Evolutionary conservation across 2,329 filamentous ascomycete genomes (phyloP), one percentile per base, ranked within the genome.

Genomic region (Mycosphaerella sp.): DNA sequence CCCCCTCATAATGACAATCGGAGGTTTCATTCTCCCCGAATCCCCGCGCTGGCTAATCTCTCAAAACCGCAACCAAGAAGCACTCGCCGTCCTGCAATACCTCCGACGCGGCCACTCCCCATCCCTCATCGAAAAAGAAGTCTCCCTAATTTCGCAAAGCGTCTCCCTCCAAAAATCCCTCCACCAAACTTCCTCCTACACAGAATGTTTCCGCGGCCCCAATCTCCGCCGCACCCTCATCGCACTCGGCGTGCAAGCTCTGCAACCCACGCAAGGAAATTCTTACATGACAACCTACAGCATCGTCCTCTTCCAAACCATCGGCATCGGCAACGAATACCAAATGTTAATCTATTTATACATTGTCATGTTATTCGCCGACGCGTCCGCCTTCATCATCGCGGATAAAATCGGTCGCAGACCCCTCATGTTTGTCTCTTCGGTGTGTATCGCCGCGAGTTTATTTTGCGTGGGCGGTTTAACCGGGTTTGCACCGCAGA

Each of bases 21-120:
- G 53, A 34, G 53, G 53, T 12, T 55, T 55, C 32, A 44, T 55
- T 6, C 36, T 55, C 17, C 53, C 53, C 1, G 53, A 55, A 29
- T 47, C 41, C 14, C 53, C 53, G 21, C 34, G 53, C 21, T 54
- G 52, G 52, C 40, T 55, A 9, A 55, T 55, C 7, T 51, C 53
- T 6, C 29, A 55, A 32, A 44, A 48, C 31, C 48, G 53, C 12
- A 43, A 55, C 21, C 29, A 38, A 14, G 48, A 55, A 46, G 53
- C 53, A 6, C 11, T 48, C 11, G 8, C 40, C 17, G 43, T 48
- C 11, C 36, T 55, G 10, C 51, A 52, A 48, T 55, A 47, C n/a
- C 31, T 55, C 32, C 34, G 34, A 6, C 10, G 34, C 10, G 34
- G 34, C 10, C 10, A 11, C 9, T n/a, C 34, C 3, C 4, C 9